Base-by-base conservation (phyloP, 2,329 filamentous ascomycete genomes). In the Rosellinia necatrix region DNA sequence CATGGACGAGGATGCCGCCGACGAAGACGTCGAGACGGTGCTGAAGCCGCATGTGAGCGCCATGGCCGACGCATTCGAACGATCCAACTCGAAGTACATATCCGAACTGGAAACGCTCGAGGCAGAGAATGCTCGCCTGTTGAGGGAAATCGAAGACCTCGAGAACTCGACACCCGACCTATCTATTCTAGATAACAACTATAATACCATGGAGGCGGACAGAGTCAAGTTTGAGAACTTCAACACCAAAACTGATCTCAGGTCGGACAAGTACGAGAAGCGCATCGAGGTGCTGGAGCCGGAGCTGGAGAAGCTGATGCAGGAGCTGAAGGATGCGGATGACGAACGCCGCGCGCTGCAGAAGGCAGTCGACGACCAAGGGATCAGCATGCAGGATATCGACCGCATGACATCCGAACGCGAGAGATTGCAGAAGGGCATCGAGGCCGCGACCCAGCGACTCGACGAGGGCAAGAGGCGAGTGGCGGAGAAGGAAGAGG, bases 321-420 rank as follows among this genome's bases (percentile, higher is more conserved):
- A 81, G 7, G 92, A 96, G 66, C 77, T 96, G 29, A 81, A 84
- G 56, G 89, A 91, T 66, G 89, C 89, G 0, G 92, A 97, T 62
- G 86, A 89, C 13, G 94, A 99, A 72, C 86, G 91, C 59, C 78
- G 85, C 37, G 81, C 82, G 25, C 81, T 99, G 8, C 93, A 97
- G 71, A 86, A 88, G 56, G 87, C 89, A 25, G 92, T 99, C 24
- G 94, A 97, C 72, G 87, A 89, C 65, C 91, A 96, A 70, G 94
- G 94, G 2, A 92, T 99, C 71, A 96, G 92, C 68, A 96, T 97
- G 75, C 90, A 94, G 75, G 94, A 99, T 81, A 97, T 99, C 70
- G 94, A 99, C 81, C 91, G 94, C 73, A 97, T 99, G 93, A 96
- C 92, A 65, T 88, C 90, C 30, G 94, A 99, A 72, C 87, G 92